These are phyloP conservation scores for Raffaelea ambrosiae DNA, from an alignment of 2,329 filamentous ascomycete genomes.

Conservation along the genomic window DNA sequence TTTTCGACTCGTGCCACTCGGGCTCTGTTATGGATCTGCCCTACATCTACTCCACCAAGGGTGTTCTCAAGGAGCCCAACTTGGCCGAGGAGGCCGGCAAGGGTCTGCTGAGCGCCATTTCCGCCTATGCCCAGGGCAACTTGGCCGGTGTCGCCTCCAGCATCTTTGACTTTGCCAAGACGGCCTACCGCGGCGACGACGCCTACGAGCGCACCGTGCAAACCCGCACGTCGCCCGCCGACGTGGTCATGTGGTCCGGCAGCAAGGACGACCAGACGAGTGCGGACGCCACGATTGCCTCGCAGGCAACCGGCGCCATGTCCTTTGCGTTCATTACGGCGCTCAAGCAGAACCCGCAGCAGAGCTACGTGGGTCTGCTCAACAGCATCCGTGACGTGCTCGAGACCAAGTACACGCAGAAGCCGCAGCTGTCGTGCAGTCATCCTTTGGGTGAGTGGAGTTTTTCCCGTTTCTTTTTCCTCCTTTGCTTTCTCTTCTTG, in stretches of 20 bases:
- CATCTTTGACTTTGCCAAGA: conserved; percentile 80
- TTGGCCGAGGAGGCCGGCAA: conserved; percentile 70
- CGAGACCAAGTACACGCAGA: conserved; percentile 79
- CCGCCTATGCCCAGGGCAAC: conserved; percentile 75
- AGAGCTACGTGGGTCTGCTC: conserved; percentile 91
- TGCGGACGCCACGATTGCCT: conserved; percentile 79
- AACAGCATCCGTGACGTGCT: conserved; percentile 93
- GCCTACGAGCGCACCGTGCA: conserved; percentile 69
- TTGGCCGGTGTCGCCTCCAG: conserved; percentile 71
- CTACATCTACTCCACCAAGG: conserved; percentile 74
- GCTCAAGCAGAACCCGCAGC: conserved; percentile 85
- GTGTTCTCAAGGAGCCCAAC: conserved; percentile 73
- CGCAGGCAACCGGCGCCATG: conserved; percentile 94
- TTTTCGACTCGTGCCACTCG: conserved; percentile 76
- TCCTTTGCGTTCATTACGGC: conserved; percentile 93
- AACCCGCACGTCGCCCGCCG: conserved; percentile 88
- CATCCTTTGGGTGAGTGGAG: conserved; percentile 75
- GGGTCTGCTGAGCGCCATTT: conserved; percentile 63
- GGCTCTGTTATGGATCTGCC: conserved; percentile 70
- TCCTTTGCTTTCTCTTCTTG: conserved; percentile 3
- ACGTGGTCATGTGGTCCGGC: conserved; percentile 97
- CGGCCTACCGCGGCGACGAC: conserved; percentile 67
- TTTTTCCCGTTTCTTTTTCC: conserved; percentile 10
- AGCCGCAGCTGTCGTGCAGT: conserved; percentile 92
- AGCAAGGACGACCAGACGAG: conserved; percentile 95